phyloP scores from a whole-genome alignment of 768 basidiomycete genomes.

The Lentinula guzmanii region DNA sequence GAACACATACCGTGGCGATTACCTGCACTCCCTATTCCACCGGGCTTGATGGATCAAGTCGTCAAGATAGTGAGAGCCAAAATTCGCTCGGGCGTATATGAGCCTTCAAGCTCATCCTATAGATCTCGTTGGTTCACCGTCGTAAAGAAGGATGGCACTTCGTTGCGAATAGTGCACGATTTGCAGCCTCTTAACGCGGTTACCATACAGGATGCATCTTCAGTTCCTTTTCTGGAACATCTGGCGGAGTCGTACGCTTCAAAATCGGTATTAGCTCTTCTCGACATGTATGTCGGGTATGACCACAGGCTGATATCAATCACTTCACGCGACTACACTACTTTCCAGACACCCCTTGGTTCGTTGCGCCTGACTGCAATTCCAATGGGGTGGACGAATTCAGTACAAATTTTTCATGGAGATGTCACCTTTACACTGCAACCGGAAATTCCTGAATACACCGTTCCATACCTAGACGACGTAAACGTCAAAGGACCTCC shows the following conservation, averaged over 20 bases:
- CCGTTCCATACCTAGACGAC: neutral
- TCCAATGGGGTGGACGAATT: too few species aligned
- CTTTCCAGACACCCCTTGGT: too few species aligned
- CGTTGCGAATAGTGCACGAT: conserved; percentile 15
- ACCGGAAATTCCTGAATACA: neutral
- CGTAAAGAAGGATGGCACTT: conserved; percentile 9
- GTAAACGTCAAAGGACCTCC: neutral
- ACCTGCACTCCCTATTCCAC: conserved; percentile 5
- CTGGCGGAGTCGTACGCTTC: conserved; percentile 11
- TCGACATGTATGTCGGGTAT: neutral
- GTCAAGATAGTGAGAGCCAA: conserved; percentile 26
- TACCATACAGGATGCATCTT: conserved; percentile 9
- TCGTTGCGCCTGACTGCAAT: too few species aligned
- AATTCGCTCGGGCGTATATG: conserved; percentile 10
- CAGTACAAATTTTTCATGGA: too few species aligned
- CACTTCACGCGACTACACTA: neutral
- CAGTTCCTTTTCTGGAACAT: conserved; percentile 4
- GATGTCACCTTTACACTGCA: neutral
- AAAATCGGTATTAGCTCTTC: neutral
- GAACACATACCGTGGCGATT: too few species aligned
- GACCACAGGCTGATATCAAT: neutral
- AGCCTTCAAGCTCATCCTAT: neutral
- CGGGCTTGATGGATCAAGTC: conserved; percentile 24
- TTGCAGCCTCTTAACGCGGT: conserved; percentile 18
- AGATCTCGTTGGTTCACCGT: neutral